Evolutionary conservation across 352 stramenopile species (phyloP), one percentile per base, ranked within the genome.

Genomic region (Globisporangium heterothallicum): DNA sequence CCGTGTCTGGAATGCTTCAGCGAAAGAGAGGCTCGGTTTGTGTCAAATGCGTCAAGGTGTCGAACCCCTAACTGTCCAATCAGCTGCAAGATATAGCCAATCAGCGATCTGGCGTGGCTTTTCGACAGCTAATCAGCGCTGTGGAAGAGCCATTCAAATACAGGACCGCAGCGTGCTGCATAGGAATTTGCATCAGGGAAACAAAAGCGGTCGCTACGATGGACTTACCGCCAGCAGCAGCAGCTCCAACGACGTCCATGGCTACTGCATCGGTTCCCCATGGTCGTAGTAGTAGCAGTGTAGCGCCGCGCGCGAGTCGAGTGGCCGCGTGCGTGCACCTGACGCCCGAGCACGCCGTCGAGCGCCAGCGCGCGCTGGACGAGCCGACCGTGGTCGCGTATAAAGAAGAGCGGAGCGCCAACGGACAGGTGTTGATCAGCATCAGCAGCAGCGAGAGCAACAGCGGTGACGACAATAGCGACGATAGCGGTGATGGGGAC

Each of bases 321-420:
- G 41, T 61, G 45, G 40, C 34, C 8, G 56, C 49, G 27, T 50
- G 36, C 29, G 45, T 49, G 52, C 63, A 59, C 10, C 46, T 74
- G 47, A 68, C 58, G 45, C 59, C 52, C 43, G 64, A 64, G 53
- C 58, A 68, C 48, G 63, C 74, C 30, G 52, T 59, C 59, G 83
- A 95, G 64, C 82, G 88, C 47, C 79, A 88, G 56, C 90, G 72
- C 48, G 84, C 73, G 18, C 70, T 96, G 42, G 75, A 96, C 57
- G 61, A 79, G 35, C 72, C 88, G 57, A 66, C 98, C 32, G 53
- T 74, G 32, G 81, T 93, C 50, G 84, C 48, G 51, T 89, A 86
- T 86, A 66, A 66, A 64, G 70, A 80, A 62, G 71, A 58, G 52
- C 79, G 68, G 41, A 53, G 61, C 48, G 63, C 49, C 35, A 68